Conservation (phyloP, 805 yeast species). For the Clavispora vitiphila region DNA sequence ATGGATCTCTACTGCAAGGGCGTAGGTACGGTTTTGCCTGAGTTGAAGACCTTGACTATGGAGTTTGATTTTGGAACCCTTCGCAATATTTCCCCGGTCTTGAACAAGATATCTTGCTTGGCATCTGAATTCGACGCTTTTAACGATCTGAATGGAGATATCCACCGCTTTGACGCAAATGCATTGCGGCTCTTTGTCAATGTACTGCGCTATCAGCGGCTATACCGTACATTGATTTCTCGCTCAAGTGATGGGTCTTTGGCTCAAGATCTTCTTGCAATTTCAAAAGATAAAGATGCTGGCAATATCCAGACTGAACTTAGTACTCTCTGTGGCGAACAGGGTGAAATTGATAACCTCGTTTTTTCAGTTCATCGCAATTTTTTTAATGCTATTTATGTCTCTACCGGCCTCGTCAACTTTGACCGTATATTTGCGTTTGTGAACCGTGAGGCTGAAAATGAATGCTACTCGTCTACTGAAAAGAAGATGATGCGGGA, state of each 20-base stretch:
- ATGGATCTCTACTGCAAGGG: constrained; percentile 2
- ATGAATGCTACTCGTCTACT: background rate
- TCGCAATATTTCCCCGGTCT: constrained; percentile 2
- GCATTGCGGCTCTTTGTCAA: constrained; percentile 2
- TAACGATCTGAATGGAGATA: background rate
- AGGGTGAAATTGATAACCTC: background rate
- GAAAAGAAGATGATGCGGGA: background rate
- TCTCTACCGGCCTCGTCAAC: background rate
- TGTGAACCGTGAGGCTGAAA: background rate
- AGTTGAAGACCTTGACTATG: constrained; percentile 1
- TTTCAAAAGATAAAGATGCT: background rate
- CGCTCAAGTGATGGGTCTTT: background rate
- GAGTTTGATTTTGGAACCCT: constrained; percentile 3
- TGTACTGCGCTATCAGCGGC: constrained; percentile 5
- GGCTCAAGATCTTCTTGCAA: constrained; percentile 1
- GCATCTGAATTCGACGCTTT: constrained; percentile 3
- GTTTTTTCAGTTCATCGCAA: constrained; percentile 1
- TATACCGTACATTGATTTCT: background rate
- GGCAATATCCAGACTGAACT: background rate
- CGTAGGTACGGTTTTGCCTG: constrained; percentile 5
- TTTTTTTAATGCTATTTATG: constrained; percentile 1
- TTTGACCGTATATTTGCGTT: constrained; percentile 2
- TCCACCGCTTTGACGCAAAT: constrained; percentile 1
- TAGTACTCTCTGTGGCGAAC: background rate
- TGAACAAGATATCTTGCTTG: constrained; percentile 3